Percentiles rank a stretch among this genome's conserved stretches.
Conservation (phyloP, 768 basidiomycete genomes). For the Phanerochaete carnosa region DNA sequence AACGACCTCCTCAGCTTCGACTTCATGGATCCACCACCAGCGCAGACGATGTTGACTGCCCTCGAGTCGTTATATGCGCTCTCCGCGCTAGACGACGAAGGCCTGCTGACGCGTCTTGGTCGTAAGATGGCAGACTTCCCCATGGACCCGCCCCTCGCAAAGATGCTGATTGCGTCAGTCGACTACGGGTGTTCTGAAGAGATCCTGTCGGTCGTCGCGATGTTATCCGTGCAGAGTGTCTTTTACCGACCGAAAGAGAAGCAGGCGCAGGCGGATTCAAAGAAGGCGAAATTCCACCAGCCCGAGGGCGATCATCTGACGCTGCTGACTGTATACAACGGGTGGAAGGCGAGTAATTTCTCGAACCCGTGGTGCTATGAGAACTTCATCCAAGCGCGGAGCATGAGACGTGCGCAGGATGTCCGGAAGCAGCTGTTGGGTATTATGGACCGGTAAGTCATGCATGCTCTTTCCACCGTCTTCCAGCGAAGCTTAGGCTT, state of each 20-base stretch:
- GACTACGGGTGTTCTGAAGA: constrained; percentile 98
- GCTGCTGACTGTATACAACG: constrained; percentile 92
- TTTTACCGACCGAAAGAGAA: constrained; percentile 99
- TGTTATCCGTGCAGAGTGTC: constrained; percentile 94
- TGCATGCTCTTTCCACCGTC: background rate
- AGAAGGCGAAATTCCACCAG: constrained; percentile 99
- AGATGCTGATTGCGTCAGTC: constrained; percentile 97
- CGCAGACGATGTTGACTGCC: constrained; percentile 95
- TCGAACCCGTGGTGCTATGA: constrained; percentile 99
- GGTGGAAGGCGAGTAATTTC: constrained; percentile 95
- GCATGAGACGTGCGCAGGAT: constrained; percentile 96
- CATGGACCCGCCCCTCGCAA: constrained; percentile 93
- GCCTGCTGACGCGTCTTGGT: constrained; percentile 87
- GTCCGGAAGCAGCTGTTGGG: constrained; percentile 96
- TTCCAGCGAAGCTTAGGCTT: constrained; percentile 11
- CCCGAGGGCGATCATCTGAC: constrained; percentile 97
- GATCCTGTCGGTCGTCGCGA: constrained; percentile 94
- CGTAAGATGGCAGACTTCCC: constrained; percentile 99
- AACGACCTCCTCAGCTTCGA: constrained; percentile 97
- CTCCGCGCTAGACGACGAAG: constrained; percentile 96
- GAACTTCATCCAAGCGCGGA: constrained; percentile 97
- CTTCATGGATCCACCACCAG: constrained; percentile 99
- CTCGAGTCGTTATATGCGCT: constrained; percentile 92
- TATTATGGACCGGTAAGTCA: constrained; percentile 92
- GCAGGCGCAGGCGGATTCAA: constrained; percentile 97